A percentile compares a stretch with the other conserved stretches of the same genome.
These are phyloP conservation scores for Nyssa sinensis DNA, from an alignment of 148 eudicot species.

Conservation along the genomic window DNA sequence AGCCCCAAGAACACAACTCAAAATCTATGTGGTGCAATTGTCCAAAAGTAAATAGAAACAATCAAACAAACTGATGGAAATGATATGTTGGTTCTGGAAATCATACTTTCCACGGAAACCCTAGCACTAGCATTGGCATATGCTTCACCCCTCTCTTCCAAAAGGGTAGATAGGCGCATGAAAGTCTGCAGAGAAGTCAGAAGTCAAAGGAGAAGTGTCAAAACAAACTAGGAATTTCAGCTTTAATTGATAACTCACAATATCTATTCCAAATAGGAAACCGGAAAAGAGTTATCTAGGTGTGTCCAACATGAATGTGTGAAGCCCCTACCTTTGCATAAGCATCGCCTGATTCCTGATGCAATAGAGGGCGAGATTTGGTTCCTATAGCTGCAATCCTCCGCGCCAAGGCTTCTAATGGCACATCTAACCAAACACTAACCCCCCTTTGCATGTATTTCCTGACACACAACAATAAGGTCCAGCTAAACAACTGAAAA, in stretches of 20 bases:
- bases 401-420: constrained; percentile 80
- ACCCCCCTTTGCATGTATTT: constrained; percentile 81
- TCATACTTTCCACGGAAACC: constrained; percentile 82
- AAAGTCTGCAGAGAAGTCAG: constrained; percentile 47
- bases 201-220: neutral
- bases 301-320: neutral
- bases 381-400: constrained; percentile 86
- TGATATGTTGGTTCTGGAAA: neutral
- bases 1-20: neutral
- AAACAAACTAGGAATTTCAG: neutral
- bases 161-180: constrained; percentile 51
- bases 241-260: neutral
- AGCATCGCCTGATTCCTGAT: constrained; percentile 70
- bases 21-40: neutral
- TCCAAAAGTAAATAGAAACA: neutral
- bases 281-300: neutral
- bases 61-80: neutral
- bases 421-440: constrained; percentile 93
- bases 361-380: constrained; percentile 74
- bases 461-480: constrained; percentile 36
- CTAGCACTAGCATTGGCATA: constrained; percentile 72
- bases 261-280: constrained; percentile 5
- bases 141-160: constrained; percentile 74
- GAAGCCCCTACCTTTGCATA: constrained; percentile 50
- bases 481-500: neutral